A percentile compares a stretch with the other conserved stretches of the same genome.
Conservation (phyloP, 202 grass and related monocot species). For the Alloteropsis angusta region DNA sequence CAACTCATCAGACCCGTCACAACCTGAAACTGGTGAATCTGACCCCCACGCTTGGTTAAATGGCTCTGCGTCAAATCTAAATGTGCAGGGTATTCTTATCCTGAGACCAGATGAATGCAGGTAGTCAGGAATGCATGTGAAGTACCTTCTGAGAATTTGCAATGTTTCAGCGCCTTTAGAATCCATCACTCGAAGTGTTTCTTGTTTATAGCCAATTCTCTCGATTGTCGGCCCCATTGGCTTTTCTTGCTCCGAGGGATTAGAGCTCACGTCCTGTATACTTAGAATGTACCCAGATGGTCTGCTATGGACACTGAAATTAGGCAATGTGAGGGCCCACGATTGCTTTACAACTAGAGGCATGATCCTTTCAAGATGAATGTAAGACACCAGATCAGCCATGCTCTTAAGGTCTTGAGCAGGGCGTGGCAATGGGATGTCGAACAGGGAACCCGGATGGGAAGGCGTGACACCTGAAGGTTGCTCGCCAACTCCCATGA, state of each 20-base stretch:
- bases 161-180: conserved; percentile 60
- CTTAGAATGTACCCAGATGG: conserved; percentile 42
- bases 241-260: conserved; percentile 33
- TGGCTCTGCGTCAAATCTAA: conserved; percentile 74
- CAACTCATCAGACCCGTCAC: conserved; percentile 40
- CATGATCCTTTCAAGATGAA: conserved; percentile 66
- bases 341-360: conserved; percentile 77
- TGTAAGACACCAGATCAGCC: conserved; percentile 55
- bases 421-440: conserved; percentile 41
- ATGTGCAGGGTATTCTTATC: conserved; percentile 74
- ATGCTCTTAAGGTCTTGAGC: conserved; percentile 44
- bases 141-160: conserved; percentile 67
- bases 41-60: conserved; percentile 53
- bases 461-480: conserved; percentile 48
- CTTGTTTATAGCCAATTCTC: conserved; percentile 42
- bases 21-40: conserved; percentile 34
- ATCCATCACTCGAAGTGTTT: conserved; percentile 66
- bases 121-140: conserved; percentile 69
- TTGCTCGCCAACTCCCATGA: conserved; percentile 55
- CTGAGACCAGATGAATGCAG: conserved; percentile 58
- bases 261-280: conserved; percentile 46
- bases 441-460: conserved; percentile 54
- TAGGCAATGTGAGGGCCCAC: conserved; percentile 57
- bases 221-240: conserved; percentile 27
- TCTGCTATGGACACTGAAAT: conserved; percentile 46